Conservation (phyloP, 1,139 yeast species). For the Scheffersomyces cryptocercus region DNA sequence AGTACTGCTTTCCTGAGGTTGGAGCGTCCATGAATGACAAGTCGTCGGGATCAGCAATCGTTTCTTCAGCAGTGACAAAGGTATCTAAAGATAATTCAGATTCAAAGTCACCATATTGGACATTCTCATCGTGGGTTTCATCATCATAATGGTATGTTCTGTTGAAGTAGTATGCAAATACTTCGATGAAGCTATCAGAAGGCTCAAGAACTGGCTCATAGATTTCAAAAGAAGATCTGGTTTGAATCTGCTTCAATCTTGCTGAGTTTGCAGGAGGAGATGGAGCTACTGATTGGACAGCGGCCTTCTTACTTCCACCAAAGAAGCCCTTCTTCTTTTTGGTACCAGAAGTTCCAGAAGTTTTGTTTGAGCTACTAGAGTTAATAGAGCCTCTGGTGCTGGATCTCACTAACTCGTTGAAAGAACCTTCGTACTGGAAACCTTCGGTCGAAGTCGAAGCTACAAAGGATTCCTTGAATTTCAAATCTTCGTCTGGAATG, state of each 20-base stretch:
- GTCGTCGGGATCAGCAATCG: conserved; percentile 22
- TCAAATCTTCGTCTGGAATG: conserved; percentile 36
- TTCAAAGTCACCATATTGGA: conserved; percentile 17
- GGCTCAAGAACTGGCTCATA: conserved; percentile 29
- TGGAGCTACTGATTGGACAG: conserved; percentile 4
- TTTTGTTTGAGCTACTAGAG: conserved; percentile 28
- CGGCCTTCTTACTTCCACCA: conserved; percentile 11
- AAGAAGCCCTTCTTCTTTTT: conserved; percentile 13
- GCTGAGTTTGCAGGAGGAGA: conserved; percentile 17
- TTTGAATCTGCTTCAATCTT: conserved; percentile 33
- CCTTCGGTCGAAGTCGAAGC: conserved; percentile 26
- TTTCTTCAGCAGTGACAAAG: conserved; percentile 40
- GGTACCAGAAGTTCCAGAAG: conserved; percentile 11
- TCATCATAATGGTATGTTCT: conserved; percentile 23
- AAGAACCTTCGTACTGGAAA: conserved; percentile 16
- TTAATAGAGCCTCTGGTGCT: conserved; percentile 28
- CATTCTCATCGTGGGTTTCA: conserved; percentile 12
- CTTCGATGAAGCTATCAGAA: conserved; percentile 20
- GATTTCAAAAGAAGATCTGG: conserved; percentile 30
- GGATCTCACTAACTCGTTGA: conserved; percentile 26
- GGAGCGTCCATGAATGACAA: background rate
- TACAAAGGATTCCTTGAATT: conserved; percentile 34
- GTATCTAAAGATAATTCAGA: conserved; percentile 32
- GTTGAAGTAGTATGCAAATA: conserved; percentile 26
- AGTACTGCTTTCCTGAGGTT: conserved; percentile 2